phyloP scores from a whole-genome alignment of 1,284 basidiomycete species.

The Hymenochaete sp. region DNA sequence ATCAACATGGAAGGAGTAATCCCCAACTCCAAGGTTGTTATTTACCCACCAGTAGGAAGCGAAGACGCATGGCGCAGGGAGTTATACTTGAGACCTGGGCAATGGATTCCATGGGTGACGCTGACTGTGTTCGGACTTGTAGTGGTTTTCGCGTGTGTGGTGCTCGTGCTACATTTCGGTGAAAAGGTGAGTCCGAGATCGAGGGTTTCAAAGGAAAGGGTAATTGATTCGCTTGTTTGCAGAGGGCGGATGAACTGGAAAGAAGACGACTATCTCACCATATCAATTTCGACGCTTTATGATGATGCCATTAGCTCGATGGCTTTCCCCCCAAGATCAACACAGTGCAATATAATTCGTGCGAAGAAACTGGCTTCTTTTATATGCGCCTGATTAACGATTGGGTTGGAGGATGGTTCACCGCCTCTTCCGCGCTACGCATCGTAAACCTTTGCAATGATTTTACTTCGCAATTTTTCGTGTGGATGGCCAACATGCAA shows the following conservation, averaged over 20 bases:
- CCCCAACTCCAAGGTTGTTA: slow-evolving; percentile 95
- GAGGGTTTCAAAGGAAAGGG: not conserved
- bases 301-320: too few species aligned
- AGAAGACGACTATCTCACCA: slow-evolving; percentile 80
- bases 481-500: too few species aligned
- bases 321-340: too few species aligned
- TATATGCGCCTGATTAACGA: too few species aligned
- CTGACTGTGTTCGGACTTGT: slow-evolving; percentile 75
- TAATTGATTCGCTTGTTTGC: slow-evolving; percentile 14
- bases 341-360: too few species aligned
- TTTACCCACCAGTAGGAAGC: slow-evolving; percentile 65
- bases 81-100: slow-evolving; percentile 87
- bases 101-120: slow-evolving; percentile 97
- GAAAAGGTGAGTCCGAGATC: slow-evolving; percentile 62
- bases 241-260: slow-evolving; percentile 92
- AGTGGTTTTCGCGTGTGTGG: slow-evolving; percentile 68
- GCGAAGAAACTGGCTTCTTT: too few species aligned
- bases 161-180: slow-evolving; percentile 81
- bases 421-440: too few species aligned
- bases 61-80: slow-evolving; percentile 75
- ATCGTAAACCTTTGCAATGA: too few species aligned
- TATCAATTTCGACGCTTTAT: slow-evolving; percentile 95
- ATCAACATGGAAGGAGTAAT: slow-evolving; percentile 95
- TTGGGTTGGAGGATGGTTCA: too few species aligned
- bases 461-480: too few species aligned